Conservation (phyloP, 2,329 filamentous ascomycete genomes). For the Penicillium sp. region DNA sequence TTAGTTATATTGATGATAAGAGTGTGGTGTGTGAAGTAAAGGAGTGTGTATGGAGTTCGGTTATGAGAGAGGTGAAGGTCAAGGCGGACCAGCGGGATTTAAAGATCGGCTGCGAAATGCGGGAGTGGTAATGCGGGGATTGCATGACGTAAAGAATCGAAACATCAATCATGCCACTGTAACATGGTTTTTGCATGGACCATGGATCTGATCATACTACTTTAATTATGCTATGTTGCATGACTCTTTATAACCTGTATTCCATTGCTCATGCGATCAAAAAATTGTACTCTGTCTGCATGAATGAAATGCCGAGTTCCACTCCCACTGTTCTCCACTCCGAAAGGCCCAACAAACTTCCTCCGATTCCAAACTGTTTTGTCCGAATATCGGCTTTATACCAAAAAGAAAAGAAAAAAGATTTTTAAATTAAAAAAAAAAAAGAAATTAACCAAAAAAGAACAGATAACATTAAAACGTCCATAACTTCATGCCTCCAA, state of each 20-base stretch:
- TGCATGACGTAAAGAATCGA: conserved; percentile 22
- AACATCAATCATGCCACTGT: conserved; percentile 5
- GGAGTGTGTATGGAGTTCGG: background rate
- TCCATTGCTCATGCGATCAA: background rate
- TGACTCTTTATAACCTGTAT: background rate
- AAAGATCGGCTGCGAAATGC: conserved; percentile 10
- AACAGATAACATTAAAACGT: background rate
- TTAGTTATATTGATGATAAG: background rate
- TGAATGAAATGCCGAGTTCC: background rate
- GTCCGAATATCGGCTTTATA: background rate
- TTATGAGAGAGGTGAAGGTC: background rate
- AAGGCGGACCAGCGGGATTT: conserved; percentile 4
- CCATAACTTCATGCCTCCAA: background rate
- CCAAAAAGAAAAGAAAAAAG: background rate
- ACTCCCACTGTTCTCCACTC: background rate
- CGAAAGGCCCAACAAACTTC: background rate
- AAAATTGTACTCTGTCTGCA: too few species aligned
- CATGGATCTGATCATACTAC: background rate
- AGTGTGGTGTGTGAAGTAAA: background rate
- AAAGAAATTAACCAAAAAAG: background rate
- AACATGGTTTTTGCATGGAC: background rate
- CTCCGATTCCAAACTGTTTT: too few species aligned
- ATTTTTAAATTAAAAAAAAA: background rate
- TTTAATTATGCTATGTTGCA: background rate
- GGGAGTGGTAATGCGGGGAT: conserved; percentile 19